phyloP scores from a whole-genome alignment of 164 flowering plant genomes.

The Umbellularia californica region DNA sequence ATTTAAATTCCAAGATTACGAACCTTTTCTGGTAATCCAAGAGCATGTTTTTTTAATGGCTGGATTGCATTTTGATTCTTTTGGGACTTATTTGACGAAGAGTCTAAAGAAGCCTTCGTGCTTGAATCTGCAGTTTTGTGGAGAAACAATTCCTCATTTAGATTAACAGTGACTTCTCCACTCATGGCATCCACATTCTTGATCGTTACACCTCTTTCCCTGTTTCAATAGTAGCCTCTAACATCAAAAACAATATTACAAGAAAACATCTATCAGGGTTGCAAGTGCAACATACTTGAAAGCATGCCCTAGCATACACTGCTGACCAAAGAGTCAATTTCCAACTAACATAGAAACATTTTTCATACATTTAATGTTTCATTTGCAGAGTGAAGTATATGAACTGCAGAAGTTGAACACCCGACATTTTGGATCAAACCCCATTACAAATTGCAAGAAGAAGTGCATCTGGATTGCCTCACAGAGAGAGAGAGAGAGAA shows the following conservation, averaged over 20 bases:
- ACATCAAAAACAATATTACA: neutral
- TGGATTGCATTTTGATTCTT: conserved; percentile 8
- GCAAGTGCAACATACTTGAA: neutral
- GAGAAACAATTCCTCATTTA: conserved; percentile 20
- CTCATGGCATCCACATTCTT: conserved; percentile 59
- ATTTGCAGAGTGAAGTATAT: neutral
- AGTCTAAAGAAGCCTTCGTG: neutral
- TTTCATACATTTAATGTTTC: neutral
- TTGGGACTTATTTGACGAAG: neutral
- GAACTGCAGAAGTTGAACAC: neutral
- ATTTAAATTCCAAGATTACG: neutral
- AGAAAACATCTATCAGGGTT: neutral
- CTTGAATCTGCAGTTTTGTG: neutral
- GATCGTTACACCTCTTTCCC: conserved; percentile 72
- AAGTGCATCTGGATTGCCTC: neutral
- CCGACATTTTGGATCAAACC: no score
- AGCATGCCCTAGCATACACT: neutral
- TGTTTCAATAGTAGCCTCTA: conserved; percentile 17
- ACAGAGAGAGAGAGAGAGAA: neutral
- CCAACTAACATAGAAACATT: neutral
- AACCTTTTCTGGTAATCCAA: conserved; percentile 14
- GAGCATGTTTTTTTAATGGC: conserved; percentile 6
- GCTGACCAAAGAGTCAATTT: neutral
- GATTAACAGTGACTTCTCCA: conserved; percentile 62
- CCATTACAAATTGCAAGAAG: no score